Percentiles rank a stretch among this genome's conserved stretches.
These are phyloP conservation scores for Leucocoprinus leucothites DNA, from an alignment of 768 basidiomycete species.

Conservation along the genomic window DNA sequence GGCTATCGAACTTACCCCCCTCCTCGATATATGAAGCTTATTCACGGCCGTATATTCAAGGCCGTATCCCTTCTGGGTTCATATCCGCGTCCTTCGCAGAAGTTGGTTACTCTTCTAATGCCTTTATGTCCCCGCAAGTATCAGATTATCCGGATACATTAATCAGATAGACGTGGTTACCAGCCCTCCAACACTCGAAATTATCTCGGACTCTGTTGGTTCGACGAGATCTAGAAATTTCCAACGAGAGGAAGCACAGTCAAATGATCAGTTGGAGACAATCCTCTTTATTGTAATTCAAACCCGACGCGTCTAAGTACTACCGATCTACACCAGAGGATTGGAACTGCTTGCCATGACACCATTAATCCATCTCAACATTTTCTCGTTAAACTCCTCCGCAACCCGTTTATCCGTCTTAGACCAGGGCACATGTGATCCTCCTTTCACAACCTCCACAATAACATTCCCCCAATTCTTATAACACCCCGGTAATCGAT, in stretches of 20 bases:
- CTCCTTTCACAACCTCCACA: constrained; percentile 3
- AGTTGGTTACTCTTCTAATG: not conserved
- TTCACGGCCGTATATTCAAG: too few relatives aligned
- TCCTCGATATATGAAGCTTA: not conserved
- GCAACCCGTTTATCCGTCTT: not conserved
- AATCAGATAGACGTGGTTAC: constrained; percentile 8
- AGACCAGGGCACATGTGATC: not conserved
- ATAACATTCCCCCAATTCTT: not conserved
- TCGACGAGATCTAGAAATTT: too few relatives aligned
- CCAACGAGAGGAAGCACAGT: too few relatives aligned
- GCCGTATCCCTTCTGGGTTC: too few relatives aligned
- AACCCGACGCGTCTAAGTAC: too few relatives aligned
- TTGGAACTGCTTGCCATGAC: not conserved
- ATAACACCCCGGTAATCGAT: not conserved
- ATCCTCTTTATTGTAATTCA: too few relatives aligned
- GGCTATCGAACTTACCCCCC: too few relatives aligned
- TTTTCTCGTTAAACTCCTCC: not conserved
- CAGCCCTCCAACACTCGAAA: not conserved
- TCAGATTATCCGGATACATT: not conserved
- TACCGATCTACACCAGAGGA: too few relatives aligned
- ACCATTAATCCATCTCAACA: constrained; percentile 1
- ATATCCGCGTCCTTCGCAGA: constrained; percentile 1
- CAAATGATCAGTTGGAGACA: too few relatives aligned
- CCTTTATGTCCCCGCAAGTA: not conserved
- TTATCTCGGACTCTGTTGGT: not conserved